These are phyloP conservation scores for Maudiozyma humilis DNA, from an alignment of 1,139 yeast species.

Conservation along the genomic window DNA sequence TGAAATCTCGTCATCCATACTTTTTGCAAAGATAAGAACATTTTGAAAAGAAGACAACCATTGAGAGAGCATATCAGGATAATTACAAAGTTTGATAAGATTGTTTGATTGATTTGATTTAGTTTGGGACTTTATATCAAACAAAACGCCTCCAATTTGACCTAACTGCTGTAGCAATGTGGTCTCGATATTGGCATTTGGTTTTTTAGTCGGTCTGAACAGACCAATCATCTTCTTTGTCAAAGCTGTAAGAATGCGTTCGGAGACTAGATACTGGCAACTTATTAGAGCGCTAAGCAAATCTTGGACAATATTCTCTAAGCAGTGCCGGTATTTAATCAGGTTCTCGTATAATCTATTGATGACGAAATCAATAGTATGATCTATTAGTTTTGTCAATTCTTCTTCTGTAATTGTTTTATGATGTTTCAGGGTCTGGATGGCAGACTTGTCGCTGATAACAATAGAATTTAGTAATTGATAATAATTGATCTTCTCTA, in stretches of 20 bases:
- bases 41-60: conserved; percentile 11
- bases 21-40: conserved; percentile 11
- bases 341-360: conserved; percentile 36
- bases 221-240: conserved; percentile 37
- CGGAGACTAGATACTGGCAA: conserved; percentile 60
- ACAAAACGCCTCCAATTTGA: conserved; percentile 43
- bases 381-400: conserved; percentile 24
- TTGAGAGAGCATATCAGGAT: conserved; percentile 18
- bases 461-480: conserved; percentile 8
- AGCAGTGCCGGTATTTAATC: conserved; percentile 34
- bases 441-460: conserved; percentile 2
- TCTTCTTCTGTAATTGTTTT: conserved; percentile 10
- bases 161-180: conserved; percentile 51
- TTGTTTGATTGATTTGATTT: conserved; percentile 15
- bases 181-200: conserved; percentile 38
- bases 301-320: conserved; percentile 52
- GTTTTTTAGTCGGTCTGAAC: conserved; percentile 30
- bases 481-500: conserved; percentile 20
- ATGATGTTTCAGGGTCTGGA: conserved; percentile 5
- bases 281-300: conserved; percentile 39
- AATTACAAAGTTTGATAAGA: conserved; percentile 20
- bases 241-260: conserved; percentile 39
- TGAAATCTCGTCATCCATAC: background rate
- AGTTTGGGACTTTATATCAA: conserved; percentile 27
- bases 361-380: conserved; percentile 37